These are phyloP conservation scores for Penicillium brasilianum DNA, from an alignment of 2,329 filamentous ascomycete genomes.

Conservation along the genomic window DNA sequence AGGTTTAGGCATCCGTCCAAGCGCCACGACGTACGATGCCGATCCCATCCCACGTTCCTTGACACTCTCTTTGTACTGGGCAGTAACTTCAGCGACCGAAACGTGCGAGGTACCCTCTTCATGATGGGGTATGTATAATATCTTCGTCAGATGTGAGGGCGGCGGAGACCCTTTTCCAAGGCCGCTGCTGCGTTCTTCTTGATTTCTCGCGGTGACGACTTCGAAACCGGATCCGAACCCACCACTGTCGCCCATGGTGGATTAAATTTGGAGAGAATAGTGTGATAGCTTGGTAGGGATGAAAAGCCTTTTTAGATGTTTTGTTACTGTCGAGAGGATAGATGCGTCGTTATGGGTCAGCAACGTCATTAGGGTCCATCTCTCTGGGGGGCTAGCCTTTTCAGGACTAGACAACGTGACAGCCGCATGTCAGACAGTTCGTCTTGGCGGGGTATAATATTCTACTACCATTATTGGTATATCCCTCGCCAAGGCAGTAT, in stretches of 20 bases:
- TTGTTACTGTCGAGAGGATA: background rate
- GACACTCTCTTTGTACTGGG: constrained; percentile 1
- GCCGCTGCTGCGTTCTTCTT: constrained; percentile 1
- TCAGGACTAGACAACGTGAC: background rate
- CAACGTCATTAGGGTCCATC: background rate
- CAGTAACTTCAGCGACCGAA: background rate
- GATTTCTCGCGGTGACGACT: background rate
- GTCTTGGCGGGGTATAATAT: background rate
- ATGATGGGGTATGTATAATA: constrained; percentile 1
- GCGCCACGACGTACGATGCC: background rate
- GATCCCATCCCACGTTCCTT: constrained; percentile 3
- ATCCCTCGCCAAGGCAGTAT: too few species aligned
- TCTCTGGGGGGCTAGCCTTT: background rate
- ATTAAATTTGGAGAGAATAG: background rate
- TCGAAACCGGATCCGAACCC: background rate
- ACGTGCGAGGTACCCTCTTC: background rate
- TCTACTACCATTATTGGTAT: too few species aligned
- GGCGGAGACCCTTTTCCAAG: background rate
- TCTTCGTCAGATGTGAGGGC: constrained; percentile 1
- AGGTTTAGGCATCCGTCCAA: constrained; percentile 6
- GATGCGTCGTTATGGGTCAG: background rate
- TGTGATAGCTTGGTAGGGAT: background rate
- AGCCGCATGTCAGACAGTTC: background rate
- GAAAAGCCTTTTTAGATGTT: background rate
- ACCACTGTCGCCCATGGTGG: background rate